Base-by-base conservation (phyloP, 768 basidiomycete species). In the Amanita subjunquillea region DNA sequence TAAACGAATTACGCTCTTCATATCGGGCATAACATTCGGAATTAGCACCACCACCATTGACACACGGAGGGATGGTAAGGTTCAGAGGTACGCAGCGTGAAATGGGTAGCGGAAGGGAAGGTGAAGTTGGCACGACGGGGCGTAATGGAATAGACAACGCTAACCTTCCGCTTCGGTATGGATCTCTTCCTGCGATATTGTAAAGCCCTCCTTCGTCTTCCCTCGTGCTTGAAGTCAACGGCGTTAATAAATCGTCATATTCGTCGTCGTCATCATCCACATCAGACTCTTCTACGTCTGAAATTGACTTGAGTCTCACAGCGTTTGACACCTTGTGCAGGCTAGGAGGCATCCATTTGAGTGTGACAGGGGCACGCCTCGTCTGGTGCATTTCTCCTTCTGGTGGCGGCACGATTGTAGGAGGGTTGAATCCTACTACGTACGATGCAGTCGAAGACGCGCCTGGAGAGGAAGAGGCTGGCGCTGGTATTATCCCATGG, bases 401-500 rank as follows among this genome's bases (percentile, higher is more conserved):
- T 6, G 51, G 43, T n/a, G 53, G 56, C 2, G 55, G 55, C 38
- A 65, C 51, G 9, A 74, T 61, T 15, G 67, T 62, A n/a, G 73
- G 72, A 0, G 67, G 57, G 39, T 59, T 66, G 57, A 74, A 75
- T 17, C 66, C 72, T 22, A 73, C 69, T 15, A 67, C 58, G 50
- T 72, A 72, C 2, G 68, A 60, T 5, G 52, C 32, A 17, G 56
- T 36, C 34, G 53, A 43, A 38, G 53, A 38, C 10, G 53, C 39
- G 3, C 36, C 51, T 1, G 51, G 6, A 8, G 44, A 48, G 6
- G 58, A 45, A 23, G 50, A 44, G 15, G 54, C 29, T 17, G 53
- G 56, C n/a, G 51, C 53, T 9, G 57, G 63, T 55, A 57, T 54
- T 30, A 83, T 72, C 23, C 84, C 83, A 57, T 91, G 87, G 1